These are phyloP conservation scores for Cladosporium sp. DNA, from an alignment of 2,329 filamentous ascomycete genomes.

Conservation along the genomic window DNA sequence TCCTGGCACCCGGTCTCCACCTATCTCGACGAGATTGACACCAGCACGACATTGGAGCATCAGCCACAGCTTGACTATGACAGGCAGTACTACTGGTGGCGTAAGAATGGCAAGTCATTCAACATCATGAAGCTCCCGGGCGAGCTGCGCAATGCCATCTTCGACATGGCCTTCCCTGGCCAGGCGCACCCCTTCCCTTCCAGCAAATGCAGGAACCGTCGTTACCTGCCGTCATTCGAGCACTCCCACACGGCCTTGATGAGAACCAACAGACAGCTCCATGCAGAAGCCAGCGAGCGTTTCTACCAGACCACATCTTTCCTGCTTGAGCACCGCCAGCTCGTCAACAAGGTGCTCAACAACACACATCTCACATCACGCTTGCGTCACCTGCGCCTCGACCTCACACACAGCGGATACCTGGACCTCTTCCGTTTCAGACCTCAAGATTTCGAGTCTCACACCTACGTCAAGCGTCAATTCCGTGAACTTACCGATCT, in stretches of 20 bases:
- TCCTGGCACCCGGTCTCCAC: neutral
- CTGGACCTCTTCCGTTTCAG: slow-evolving; percentile 23
- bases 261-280: slow-evolving; percentile 17
- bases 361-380: slow-evolving; percentile 6
- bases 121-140: slow-evolving; percentile 12
- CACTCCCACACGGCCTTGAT: slow-evolving; percentile 14
- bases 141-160: slow-evolving; percentile 15
- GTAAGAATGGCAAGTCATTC: slow-evolving; percentile 12
- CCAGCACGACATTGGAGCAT: neutral
- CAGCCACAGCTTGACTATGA: neutral
- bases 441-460: neutral
- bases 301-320: slow-evolving; percentile 20
- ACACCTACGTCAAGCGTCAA: neutral
- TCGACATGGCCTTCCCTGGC: neutral
- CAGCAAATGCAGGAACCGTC: neutral
- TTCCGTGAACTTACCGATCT: slow-evolving; percentile 14
- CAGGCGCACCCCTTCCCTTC: neutral
- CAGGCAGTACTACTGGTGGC: slow-evolving; percentile 14
- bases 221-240: neutral
- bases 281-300: slow-evolving; percentile 19
- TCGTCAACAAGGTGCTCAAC: slow-evolving; percentile 16
- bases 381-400: slow-evolving; percentile 22
- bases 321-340: slow-evolving; percentile 14
- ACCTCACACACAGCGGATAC: slow-evolving; percentile 19
- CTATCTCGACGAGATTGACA: neutral